Conservation (phyloP, 2,329 filamentous ascomycete genomes). For the Macrophomina pseudophaseolina region DNA sequence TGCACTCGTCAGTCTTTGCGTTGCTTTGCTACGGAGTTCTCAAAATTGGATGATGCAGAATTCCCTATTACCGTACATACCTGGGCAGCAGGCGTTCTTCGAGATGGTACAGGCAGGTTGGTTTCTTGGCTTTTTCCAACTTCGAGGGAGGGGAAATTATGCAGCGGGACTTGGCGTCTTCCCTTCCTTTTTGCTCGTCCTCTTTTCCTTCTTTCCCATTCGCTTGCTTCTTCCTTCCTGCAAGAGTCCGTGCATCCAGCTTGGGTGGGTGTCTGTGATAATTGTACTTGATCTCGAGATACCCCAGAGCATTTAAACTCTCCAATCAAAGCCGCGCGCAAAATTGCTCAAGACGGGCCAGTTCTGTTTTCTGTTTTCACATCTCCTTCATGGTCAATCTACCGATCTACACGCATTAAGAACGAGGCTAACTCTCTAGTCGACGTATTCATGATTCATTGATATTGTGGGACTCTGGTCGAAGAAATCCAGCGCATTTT, state of each 20-base stretch:
- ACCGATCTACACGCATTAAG: neutral
- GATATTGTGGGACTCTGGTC: neutral
- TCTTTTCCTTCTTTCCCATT: neutral
- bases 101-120: constrained; percentile 20
- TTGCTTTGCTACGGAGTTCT: constrained; percentile 14
- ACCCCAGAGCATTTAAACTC: constrained; percentile 28
- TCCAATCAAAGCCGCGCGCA: constrained; percentile 25
- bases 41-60: constrained; percentile 1
- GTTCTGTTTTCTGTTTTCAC: neutral
- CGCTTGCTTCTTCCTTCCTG: constrained; percentile 4
- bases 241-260: constrained; percentile 23
- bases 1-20: constrained; percentile 20
- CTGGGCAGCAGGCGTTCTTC: constrained; percentile 22
- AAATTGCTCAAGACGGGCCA: neutral
- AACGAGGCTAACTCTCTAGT: constrained; percentile 11
- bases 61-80: neutral
- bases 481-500: neutral
- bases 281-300: constrained; percentile 28
- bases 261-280: constrained; percentile 27
- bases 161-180: constrained; percentile 21
- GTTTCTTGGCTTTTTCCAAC: constrained; percentile 8
- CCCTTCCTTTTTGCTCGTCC: neutral
- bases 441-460: neutral
- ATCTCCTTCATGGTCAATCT: neutral
- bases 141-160: neutral